Conservation (phyloP, 139 green algal genomes). For the Chlorella sp. region DNA sequence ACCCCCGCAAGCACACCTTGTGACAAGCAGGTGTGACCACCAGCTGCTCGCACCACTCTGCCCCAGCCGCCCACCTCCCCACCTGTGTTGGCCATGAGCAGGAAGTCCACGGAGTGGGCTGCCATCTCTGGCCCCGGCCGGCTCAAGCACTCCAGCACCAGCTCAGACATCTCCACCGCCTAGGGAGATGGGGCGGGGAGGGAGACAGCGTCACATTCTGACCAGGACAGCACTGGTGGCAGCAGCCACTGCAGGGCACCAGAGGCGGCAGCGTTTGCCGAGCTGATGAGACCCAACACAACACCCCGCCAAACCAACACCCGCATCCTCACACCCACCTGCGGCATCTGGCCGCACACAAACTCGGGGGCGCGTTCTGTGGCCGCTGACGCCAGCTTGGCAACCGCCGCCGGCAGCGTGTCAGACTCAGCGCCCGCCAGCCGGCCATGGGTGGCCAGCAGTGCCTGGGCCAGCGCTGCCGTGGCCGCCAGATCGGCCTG, state of each 20-base stretch:
- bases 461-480: conserved; percentile 21
- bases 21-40: too few species aligned
- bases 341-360: conserved; percentile 1
- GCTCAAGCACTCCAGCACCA: conserved; percentile 56
- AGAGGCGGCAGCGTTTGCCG: too few species aligned
- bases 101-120: conserved; percentile 65
- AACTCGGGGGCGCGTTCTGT: conserved; percentile 54
- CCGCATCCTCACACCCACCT: neutral
- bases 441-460: conserved; percentile 38
- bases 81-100: conserved; percentile 69
- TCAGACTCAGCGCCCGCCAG: conserved; percentile 1
- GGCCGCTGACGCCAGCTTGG: conserved; percentile 46
- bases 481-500: conserved; percentile 45
- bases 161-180: conserved; percentile 13
- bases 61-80: neutral
- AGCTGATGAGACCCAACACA: too few species aligned
- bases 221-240: too few species aligned
- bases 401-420: conserved; percentile 33
- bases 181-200: neutral
- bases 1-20: too few species aligned
- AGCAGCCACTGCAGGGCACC: too few species aligned
- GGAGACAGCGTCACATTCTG: too few species aligned
- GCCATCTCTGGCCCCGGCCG: conserved; percentile 30
- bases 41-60: too few species aligned
- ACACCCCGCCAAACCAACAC: too few species aligned